Evolutionary conservation across 805 yeast genomes (phyloP).

Genomic region (Pichia eremophila): DNA sequence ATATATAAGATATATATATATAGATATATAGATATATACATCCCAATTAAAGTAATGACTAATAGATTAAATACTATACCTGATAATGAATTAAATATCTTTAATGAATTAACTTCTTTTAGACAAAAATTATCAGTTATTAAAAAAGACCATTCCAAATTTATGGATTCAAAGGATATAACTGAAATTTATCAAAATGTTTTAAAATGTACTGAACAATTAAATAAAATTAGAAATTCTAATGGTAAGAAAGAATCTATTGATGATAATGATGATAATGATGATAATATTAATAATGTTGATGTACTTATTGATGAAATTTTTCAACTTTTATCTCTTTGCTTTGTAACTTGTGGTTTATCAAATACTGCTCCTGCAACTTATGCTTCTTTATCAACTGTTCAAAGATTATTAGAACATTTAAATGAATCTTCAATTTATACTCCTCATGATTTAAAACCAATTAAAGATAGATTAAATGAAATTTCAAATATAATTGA

Average conservation of each 20-base stretch:
- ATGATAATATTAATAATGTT: conserved; percentile 31
- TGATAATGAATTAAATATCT: conserved; percentile 24
- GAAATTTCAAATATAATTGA: conserved; percentile 54
- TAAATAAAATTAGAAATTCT: conserved; percentile 38
- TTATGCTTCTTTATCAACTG: conserved; percentile 81
- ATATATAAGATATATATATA: too few relatives aligned
- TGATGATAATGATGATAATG: conserved; percentile 3
- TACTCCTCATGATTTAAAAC: conserved; percentile 74
- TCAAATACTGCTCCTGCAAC: conserved; percentile 90
- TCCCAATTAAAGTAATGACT: too few relatives aligned
- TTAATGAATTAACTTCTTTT: conserved; percentile 32
- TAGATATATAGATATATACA: too few relatives aligned
- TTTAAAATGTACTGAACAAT: conserved; percentile 40
- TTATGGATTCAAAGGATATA: conserved; percentile 61
- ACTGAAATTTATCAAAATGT: conserved; percentile 49
- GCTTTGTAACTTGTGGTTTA: conserved; percentile 87
- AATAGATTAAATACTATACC: conserved; percentile 16
- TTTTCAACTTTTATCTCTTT: conserved; percentile 76
- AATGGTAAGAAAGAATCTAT: not conserved
- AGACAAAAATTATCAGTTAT: conserved; percentile 35
- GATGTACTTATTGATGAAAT: conserved; percentile 80
- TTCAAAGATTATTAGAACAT: conserved; percentile 75
- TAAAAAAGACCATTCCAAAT: conserved; percentile 58
- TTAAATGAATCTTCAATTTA: conserved; percentile 71
- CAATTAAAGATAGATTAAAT: conserved; percentile 61